Percentiles rank a stretch among this genome's conserved stretches.
Conservation (phyloP, 192 early-diverging fungal genomes). For the Entophlyctis helioformis region DNA sequence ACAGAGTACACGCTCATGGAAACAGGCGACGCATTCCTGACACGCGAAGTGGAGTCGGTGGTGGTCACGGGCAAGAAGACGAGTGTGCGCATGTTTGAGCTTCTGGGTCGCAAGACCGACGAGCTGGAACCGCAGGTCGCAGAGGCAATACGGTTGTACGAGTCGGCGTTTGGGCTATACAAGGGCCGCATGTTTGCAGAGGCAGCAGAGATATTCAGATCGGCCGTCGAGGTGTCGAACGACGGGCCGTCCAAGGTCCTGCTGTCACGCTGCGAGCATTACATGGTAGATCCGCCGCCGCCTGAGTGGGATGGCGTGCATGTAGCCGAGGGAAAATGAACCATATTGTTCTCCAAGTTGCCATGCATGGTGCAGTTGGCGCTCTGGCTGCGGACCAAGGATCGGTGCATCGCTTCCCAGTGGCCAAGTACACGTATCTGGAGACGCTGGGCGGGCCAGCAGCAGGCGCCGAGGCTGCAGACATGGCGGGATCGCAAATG, state of each 20-base stretch:
- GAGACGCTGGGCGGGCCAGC: no score
- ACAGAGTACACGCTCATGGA: constrained; percentile 32
- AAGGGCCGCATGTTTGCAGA: constrained; percentile 11
- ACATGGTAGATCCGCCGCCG: constrained; percentile 18
- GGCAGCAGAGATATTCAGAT: constrained; percentile 3
- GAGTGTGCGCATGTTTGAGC: constrained; percentile 27
- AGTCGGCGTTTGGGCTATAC: constrained; percentile 18
- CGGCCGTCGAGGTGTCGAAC: constrained; percentile 9
- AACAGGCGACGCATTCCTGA: constrained; percentile 22
- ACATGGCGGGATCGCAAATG: no score
- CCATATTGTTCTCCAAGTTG: background rate
- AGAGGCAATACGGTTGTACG: constrained; percentile 11
- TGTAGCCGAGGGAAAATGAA: constrained; percentile 26
- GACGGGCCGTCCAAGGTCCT: constrained; percentile 30
- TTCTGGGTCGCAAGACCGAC: constrained; percentile 27
- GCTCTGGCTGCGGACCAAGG: no score
- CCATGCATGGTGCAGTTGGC: background rate
- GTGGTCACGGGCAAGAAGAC: constrained; percentile 29
- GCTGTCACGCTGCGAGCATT: constrained; percentile 21
- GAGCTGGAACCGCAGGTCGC: constrained; percentile 5
- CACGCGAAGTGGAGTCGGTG: constrained; percentile 32
- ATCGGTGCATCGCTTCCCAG: no score
- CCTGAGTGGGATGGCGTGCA: constrained; percentile 31
- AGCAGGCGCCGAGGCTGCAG: no score
- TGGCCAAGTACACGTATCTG: no score